Evolutionary conservation across 2,329 filamentous ascomycete species (phyloP), one percentile per base, ranked within the genome.

Genomic region (Aureobasidium musti): DNA sequence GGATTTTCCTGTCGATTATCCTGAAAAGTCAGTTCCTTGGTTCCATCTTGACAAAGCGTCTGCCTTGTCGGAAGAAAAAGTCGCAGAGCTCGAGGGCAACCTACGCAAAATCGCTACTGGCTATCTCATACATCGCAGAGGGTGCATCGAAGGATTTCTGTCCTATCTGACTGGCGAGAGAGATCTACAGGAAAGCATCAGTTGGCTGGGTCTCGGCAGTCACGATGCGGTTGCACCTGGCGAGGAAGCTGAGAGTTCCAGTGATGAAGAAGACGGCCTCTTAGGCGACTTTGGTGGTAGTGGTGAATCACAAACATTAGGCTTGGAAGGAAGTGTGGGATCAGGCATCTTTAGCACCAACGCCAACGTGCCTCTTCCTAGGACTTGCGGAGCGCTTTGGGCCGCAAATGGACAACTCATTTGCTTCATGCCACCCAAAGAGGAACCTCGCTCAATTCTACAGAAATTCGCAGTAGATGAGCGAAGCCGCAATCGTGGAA

Each of bases 181-280:
- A 66, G 80, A 77, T 65, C 76, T 88, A 5, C 82, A 88, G 68
- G 85, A 88, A 47, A 86, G 82, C 68, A 79, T 86, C 14, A 72
- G 71, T 66, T 75, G 79, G 56, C 78, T 81, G 53, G 86, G 89
- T 13, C 83, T 79, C 41, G 76, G 79, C 53, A 85, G 89, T 17
- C 83, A 87, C 70, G 88, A 90, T 8, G 86, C 64, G 72, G 79
- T 70, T 76, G 79, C 68, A 70, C 81, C 59, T 75, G 75, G 54
- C 43, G 69, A 67, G 21, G 65, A 67, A 43, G 73, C 67, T 30
- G 91, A 95, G 70, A 94, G 91, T 70, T 97, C 92, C 3, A 96
- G 91, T 72, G 79, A 78, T 67, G 78, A 80, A 67, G 73, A 74
- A 50, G 72, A 69, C 61, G 71, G 64, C 59, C 69, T 71, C 39